Evolutionary conservation across 2,329 filamentous ascomycete species (phyloP).

Genomic region (Cadophora luteo-olivacea): DNA sequence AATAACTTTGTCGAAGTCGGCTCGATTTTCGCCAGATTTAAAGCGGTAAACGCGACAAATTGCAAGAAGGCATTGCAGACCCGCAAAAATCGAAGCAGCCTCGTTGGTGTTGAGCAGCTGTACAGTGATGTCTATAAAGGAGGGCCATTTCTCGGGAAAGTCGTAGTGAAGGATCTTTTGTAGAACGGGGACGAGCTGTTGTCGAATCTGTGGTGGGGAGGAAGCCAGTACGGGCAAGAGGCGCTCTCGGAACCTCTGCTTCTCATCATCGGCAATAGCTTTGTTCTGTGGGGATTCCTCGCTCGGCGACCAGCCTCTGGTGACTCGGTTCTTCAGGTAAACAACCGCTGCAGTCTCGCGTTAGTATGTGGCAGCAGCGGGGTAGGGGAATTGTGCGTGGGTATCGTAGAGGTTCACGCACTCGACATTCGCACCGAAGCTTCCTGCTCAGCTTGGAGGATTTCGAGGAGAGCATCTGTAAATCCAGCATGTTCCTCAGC

Average conservation of each 20-base stretch:
- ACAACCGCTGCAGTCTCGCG: conserved; percentile 73
- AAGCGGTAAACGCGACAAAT: conserved; percentile 96
- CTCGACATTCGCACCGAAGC: conserved; percentile 84
- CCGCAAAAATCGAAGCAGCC: conserved; percentile 86
- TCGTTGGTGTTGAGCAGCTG: conserved; percentile 88
- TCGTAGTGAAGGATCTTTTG: conserved; percentile 97
- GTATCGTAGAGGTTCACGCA: conserved; percentile 56
- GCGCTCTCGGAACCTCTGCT: conserved; percentile 83
- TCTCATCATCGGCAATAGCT: conserved; percentile 87
- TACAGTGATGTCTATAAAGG: conserved; percentile 91
- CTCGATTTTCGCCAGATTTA: conserved; percentile 80
- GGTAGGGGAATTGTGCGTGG: conserved; percentile 29
- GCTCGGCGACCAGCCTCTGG: conserved; percentile 83
- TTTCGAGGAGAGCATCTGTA: conserved; percentile 86
- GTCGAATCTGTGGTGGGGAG: conserved; percentile 80
- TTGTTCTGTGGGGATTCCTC: conserved; percentile 73
- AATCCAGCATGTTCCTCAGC: conserved; percentile 92
- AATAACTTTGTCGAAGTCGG: conserved; percentile 94
- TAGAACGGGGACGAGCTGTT: conserved; percentile 91
- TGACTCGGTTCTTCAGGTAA: conserved; percentile 97
- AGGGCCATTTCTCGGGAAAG: conserved; percentile 93
- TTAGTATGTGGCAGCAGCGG: conserved; percentile 43
- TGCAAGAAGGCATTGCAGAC: conserved; percentile 90
- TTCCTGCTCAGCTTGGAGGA: conserved; percentile 88
- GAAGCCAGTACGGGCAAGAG: conserved; percentile 87